Evolutionary conservation across 768 basidiomycete genomes (phyloP).

Genomic region (Russula virescens): DNA sequence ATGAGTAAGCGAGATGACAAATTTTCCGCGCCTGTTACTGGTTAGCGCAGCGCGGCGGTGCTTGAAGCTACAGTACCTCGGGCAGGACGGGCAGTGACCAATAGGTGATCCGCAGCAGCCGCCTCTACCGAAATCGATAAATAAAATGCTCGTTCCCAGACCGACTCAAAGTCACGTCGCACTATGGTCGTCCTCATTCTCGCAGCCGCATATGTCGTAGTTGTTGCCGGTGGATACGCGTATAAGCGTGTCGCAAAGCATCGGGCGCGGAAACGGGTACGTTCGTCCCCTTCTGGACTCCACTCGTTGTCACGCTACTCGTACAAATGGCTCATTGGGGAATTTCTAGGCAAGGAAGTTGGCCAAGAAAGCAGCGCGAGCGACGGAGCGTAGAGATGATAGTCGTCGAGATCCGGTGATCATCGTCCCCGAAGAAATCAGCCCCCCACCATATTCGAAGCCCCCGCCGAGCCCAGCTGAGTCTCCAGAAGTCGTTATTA

Average conservation of each 20-base stretch:
- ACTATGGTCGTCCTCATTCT: not conserved
- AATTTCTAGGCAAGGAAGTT: not conserved
- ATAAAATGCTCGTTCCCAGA: not conserved
- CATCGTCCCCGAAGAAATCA: not conserved
- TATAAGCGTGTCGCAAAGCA: not conserved
- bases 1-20: no score
- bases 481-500: not conserved
- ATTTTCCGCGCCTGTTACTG: no score
- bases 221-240: not conserved
- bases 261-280: not conserved
- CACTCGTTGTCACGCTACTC: no score
- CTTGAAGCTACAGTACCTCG: no score
- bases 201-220: not conserved
- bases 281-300: not conserved
- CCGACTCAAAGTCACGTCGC: no score
- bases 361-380: not conserved
- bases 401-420: not conserved
- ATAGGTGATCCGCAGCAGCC: not conserved
- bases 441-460: not conserved
- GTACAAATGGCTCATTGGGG: not conserved
- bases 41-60: no score
- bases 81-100: no score
- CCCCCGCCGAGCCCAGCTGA: not conserved
- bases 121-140: not conserved
- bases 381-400: not conserved